Evolutionary conservation across 2,329 filamentous ascomycete species (phyloP).

Genomic region (Myriangium duriaei): DNA sequence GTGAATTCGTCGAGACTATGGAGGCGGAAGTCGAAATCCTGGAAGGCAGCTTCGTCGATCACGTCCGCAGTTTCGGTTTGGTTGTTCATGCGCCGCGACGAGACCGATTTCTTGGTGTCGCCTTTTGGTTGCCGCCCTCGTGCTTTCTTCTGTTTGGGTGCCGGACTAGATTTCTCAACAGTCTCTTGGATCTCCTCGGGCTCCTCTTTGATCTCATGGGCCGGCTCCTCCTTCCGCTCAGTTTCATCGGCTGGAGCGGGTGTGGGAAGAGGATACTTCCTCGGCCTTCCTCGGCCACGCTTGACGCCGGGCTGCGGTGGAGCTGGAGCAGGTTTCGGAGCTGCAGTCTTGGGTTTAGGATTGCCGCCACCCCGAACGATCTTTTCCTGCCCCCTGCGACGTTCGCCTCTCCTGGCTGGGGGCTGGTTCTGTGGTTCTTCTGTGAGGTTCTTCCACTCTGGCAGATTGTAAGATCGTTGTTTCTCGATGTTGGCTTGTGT

Average conservation of each 20-base stretch:
- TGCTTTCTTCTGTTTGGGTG: conserved; percentile 29
- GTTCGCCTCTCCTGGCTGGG: conserved; percentile 75
- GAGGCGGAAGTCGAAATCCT: conserved; percentile 81
- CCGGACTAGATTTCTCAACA: conserved; percentile 22
- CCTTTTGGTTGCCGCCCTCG: conserved; percentile 20
- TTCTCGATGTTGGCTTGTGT: conserved; percentile 96
- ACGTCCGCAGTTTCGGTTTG: conserved; percentile 63
- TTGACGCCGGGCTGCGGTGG: conserved; percentile 27
- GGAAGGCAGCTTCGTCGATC: conserved; percentile 82
- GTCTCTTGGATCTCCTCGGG: conserved; percentile 19
- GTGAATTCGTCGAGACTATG: conserved; percentile 77
- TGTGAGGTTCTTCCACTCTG: conserved; percentile 88
- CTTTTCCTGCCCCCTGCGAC: conserved; percentile 47
- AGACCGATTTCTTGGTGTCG: conserved; percentile 58
- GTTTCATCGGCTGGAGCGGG: conserved; percentile 20
- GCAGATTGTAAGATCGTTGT: conserved; percentile 88
- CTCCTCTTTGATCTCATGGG: conserved; percentile 37
- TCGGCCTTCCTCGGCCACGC: conserved; percentile 38
- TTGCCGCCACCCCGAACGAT: conserved; percentile 26
- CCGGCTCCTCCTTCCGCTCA: conserved; percentile 15
- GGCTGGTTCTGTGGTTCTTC: conserved; percentile 94
- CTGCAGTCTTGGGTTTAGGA: conserved; percentile 18
- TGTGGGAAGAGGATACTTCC: conserved; percentile 23
- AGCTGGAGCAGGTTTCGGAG: conserved; percentile 16
- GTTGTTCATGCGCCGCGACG: conserved; percentile 77